These are phyloP conservation scores for Chalciporus sphaerocephalus DNA, from an alignment of 768 basidiomycete species.

Conservation along the genomic window DNA sequence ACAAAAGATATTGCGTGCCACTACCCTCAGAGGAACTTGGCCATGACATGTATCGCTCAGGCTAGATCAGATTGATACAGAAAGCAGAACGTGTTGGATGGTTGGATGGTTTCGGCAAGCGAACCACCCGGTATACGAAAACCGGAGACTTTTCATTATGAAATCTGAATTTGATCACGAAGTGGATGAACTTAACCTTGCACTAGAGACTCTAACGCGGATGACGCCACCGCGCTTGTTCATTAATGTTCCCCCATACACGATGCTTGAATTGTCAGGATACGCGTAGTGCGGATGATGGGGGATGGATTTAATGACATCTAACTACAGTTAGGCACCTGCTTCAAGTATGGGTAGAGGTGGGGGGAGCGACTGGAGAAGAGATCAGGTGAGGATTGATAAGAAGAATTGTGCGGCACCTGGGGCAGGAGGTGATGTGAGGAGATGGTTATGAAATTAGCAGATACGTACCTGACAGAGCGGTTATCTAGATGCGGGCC, in stretches of 20 bases:
- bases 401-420: constrained; percentile 17
- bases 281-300: constrained; percentile 16
- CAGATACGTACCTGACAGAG: constrained; percentile 26
- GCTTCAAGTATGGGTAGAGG: constrained; percentile 11
- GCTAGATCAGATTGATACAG: constrained; percentile 28
- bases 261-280: constrained; percentile 27
- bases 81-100: constrained; percentile 24
- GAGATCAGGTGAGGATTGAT: constrained; percentile 20
- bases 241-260: constrained; percentile 34
- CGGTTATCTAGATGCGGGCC: constrained; percentile 11
- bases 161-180: constrained; percentile 43
- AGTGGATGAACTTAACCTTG: constrained; percentile 38
- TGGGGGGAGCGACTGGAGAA: constrained; percentile 9
- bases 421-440: constrained; percentile 16
- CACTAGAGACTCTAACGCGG: constrained; percentile 26
- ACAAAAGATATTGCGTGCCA: constrained; percentile 34
- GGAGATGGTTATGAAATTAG: constrained; percentile 17
- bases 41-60: constrained; percentile 16
- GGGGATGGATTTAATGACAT: constrained; percentile 15
- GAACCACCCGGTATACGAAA: constrained; percentile 29
- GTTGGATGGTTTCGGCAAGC: constrained; percentile 21
- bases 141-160: constrained; percentile 34
- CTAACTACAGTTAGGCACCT: constrained; percentile 27
- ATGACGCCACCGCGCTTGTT: constrained; percentile 30
- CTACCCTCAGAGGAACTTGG: constrained; percentile 23